Conservation (phyloP, 768 basidiomycete species). For the Cystofilobasidium macerans region DNA sequence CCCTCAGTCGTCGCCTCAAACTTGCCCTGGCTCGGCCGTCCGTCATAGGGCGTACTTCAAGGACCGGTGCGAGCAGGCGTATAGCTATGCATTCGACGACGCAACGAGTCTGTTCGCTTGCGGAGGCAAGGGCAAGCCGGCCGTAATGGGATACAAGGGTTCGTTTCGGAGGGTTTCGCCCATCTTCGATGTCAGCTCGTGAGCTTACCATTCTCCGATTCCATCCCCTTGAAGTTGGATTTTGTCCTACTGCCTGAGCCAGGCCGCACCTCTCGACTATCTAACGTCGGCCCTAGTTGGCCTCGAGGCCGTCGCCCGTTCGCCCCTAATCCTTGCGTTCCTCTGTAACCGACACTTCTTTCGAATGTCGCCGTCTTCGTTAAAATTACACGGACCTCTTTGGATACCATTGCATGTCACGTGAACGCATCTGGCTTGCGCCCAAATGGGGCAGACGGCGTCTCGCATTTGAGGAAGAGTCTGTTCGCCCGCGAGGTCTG, state of each 20-base stretch:
- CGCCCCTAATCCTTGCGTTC: no score
- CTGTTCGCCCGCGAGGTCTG: no score
- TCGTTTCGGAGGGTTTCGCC: not conserved
- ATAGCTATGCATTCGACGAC: not conserved
- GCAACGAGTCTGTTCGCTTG: not conserved
- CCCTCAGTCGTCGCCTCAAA: not conserved
- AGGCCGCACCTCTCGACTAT: no score
- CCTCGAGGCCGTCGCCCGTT: no score
- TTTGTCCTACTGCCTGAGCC: not conserved
- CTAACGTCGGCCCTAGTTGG: no score
- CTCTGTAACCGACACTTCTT: no score
- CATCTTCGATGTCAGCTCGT: not conserved
- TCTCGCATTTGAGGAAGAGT: no score
- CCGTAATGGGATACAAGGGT: not conserved
- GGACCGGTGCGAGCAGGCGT: not conserved
- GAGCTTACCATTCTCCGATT: not conserved
- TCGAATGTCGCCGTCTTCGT: no score
- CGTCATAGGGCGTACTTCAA: not conserved
- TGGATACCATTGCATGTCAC: no score
- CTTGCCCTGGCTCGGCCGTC: not conserved
- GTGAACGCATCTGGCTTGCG: no score
- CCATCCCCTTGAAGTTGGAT: not conserved
- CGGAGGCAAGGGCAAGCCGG: not conserved
- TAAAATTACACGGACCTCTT: no score
- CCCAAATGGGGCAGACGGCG: no score